Evolutionary conservation across 2,329 filamentous ascomycete genomes (phyloP).

Genomic region (Boeremia exigua): DNA sequence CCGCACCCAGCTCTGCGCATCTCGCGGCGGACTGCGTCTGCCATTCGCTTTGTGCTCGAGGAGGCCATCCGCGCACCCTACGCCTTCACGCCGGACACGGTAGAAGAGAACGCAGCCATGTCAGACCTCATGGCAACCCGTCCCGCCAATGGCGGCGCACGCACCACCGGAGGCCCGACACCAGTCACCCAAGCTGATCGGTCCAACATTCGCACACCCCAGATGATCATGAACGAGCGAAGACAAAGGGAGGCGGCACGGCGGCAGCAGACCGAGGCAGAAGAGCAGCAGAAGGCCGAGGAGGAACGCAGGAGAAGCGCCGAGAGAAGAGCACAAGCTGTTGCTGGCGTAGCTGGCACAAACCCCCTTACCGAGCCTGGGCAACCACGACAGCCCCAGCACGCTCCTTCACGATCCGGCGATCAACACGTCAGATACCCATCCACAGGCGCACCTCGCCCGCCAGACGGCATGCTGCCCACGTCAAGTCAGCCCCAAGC

Average conservation of each 20-base stretch:
- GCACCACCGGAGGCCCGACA: conserved; percentile 58
- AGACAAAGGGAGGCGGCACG: conserved; percentile 76
- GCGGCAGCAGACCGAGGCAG: conserved; percentile 66
- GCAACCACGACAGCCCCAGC: conserved; percentile 38
- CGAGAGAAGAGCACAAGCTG: conserved; percentile 66
- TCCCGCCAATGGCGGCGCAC: conserved; percentile 64
- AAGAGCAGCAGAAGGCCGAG: conserved; percentile 61
- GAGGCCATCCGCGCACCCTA: conserved; percentile 85
- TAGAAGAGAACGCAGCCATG: conserved; percentile 92
- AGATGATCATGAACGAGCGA: conserved; percentile 90
- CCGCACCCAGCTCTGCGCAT: conserved; percentile 69
- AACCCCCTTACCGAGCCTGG: conserved; percentile 37
- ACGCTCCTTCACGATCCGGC: conserved; percentile 31
- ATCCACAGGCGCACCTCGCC: conserved; percentile 34
- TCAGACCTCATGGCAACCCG: conserved; percentile 75
- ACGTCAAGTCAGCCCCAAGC: conserved; percentile 33
- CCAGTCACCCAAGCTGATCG: conserved; percentile 58
- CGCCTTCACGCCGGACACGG: conserved; percentile 79
- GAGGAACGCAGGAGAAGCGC: conserved; percentile 59
- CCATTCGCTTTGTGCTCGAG: conserved; percentile 91
- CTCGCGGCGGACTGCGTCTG: conserved; percentile 83
- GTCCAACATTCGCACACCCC: conserved; percentile 77
- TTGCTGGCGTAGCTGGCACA: conserved; percentile 58
- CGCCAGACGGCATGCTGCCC: conserved; percentile 38
- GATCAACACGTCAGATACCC: conserved; percentile 40